Percentiles rank a stretch among this genome's conserved stretches.
Evolutionary conservation across 1,284 basidiomycete genomes (phyloP).

Genomic region (Rugosomyces carneus): DNA sequence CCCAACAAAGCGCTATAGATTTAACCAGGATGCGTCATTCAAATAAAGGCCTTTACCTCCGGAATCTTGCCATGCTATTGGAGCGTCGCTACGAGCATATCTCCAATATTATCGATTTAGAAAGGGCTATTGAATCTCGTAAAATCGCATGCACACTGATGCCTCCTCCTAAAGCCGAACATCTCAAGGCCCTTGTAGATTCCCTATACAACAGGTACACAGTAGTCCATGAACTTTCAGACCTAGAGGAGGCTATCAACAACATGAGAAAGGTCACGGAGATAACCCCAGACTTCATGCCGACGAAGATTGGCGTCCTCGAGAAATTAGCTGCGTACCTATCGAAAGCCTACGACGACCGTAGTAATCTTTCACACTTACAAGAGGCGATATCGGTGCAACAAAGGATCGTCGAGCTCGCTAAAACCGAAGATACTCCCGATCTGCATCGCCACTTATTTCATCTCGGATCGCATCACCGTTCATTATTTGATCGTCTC

Average conservation of each 20-base stretch:
- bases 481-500: slow-evolving; percentile 3
- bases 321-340: slow-evolving; percentile 1
- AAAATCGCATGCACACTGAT: background rate
- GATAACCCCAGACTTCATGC: slow-evolving; percentile 3
- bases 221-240: background rate
- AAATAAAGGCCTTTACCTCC: slow-evolving; percentile 2
- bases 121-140: background rate
- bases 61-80: slow-evolving; percentile 2
- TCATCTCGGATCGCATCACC: slow-evolving; percentile 11
- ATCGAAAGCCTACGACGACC: background rate
- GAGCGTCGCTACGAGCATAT: background rate
- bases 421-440: slow-evolving; percentile 5
- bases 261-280: background rate
- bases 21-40: background rate
- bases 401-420: slow-evolving; percentile 9
- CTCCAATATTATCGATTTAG: background rate
- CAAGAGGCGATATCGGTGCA: slow-evolving; percentile 11
- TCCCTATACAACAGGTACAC: background rate
- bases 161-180: background rate
- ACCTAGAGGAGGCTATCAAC: slow-evolving; percentile 2
- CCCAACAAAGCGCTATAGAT: slow-evolving; percentile 1
- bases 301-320: background rate
- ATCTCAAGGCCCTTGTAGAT: background rate
- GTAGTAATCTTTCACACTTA: background rate
- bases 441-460: slow-evolving; percentile 2